Base-by-base conservation (phyloP, 78 protist genomes). In the Speleostelium caveatum region DNA sequence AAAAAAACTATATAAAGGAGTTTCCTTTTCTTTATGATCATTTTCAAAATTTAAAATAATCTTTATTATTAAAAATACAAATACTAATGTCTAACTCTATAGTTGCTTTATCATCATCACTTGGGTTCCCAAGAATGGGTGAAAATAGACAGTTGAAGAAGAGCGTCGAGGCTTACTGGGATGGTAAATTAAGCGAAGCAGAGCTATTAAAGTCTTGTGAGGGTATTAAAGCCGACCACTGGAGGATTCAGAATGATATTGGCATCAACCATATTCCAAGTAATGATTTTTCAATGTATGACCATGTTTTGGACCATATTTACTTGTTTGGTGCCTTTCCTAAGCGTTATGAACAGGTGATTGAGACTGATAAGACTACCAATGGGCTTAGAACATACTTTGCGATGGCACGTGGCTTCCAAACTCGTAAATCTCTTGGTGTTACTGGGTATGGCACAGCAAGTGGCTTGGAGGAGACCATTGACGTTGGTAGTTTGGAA, bases 331-430 rank as follows among this genome's bases (percentile, higher is more conserved):
- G 93, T 71, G 95, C 73, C 35, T 68, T 86, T n/a, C 95, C 88
- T 26, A 51, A 60, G n/a, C 77, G 95, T 41, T 93, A 86, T 83
- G 30, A 55, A 61, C 68, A 24, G 19, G 86, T 68, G 22, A 86
- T 93, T 42, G 91, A 69, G 22, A 69, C 91, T 0, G 63, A 42
- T 19, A 56, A 73, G 36, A 35, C 71, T 38, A 28, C 19, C 6
- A 69, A 67, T 35, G 89, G 89, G 22, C 42, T 75, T 3, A 42
- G 63, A 58, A 86, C 89, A 0, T 93, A 92, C 41, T 95, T 95
- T 68, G 95, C 95, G 7, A 93, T 90, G 95, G 97, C 85, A 58
- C 72, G 97, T 39, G 97, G 97, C 38, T 55, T 58, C 67, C 94
- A 94, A 66, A 73, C 80, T 21, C 21, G 39, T 0, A 80, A 60